A percentile compares a stretch with the other conserved stretches of the same genome.
Conservation (phyloP, 148 eudicot genomes). For the Vaccinium macrocarpon region DNA sequence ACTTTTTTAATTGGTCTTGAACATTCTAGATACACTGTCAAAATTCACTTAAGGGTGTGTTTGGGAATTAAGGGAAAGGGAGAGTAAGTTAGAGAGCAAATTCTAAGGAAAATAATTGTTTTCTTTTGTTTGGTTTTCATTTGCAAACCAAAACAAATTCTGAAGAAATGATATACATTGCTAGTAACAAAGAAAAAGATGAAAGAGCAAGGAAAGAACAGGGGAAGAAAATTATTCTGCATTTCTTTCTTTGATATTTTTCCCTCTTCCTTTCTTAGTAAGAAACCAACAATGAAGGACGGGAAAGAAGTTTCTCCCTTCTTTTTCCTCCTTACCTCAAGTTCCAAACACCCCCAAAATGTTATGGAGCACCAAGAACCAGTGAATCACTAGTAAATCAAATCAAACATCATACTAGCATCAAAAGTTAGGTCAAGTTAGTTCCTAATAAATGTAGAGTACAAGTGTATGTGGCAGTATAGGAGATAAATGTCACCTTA, state of each 20-base stretch:
- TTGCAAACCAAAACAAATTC: not conserved
- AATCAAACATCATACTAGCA: not conserved
- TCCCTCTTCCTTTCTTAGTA: not conserved
- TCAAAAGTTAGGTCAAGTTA: not conserved
- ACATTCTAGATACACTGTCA: not conserved
- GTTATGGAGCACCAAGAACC: not conserved
- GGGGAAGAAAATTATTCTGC: not conserved
- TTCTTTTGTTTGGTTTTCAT: not conserved
- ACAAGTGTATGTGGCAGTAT: not conserved
- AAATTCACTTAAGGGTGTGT: not conserved
- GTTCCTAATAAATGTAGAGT: not conserved
- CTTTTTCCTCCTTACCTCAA: not conserved
- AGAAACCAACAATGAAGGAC: not conserved
- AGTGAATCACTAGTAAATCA: not conserved
- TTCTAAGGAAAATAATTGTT: not conserved
- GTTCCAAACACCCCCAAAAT: not conserved
- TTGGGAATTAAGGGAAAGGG: not conserved
- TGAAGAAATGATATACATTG: not conserved
- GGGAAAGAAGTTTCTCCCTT: not conserved
- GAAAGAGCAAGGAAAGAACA: not conserved
- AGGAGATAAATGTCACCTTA: constrained; percentile 43
- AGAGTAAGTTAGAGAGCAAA: not conserved
- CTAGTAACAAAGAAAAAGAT: not conserved
- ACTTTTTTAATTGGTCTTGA: not conserved
- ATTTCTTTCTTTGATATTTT: not conserved